Evolutionary conservation across 2,329 filamentous ascomycete genomes (phyloP), one percentile per base, ranked within the genome.

Genomic region (Pyrenochaeta sp.): DNA sequence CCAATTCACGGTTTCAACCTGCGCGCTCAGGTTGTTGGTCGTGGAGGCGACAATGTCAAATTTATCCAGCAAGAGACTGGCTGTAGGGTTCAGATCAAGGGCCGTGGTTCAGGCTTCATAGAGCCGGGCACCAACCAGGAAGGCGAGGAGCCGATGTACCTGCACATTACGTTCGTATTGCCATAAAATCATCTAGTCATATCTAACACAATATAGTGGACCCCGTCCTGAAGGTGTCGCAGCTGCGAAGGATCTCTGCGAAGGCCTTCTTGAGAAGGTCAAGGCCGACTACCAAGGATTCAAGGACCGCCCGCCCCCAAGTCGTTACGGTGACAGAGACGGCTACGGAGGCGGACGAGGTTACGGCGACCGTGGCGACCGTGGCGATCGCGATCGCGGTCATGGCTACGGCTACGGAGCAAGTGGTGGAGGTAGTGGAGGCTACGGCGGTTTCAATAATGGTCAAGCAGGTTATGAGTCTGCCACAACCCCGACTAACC

Each of bases 21-120:
- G 34, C 88, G 94, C 53, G 94, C 94, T 38, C 92, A 97, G 69
- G 93, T 99, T 32, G 94, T 99, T 41, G 94, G 94, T 35, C 89
- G 93, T 60, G 91, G 91, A 21, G 94, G 94, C 48, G 88, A 90
- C 29, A 96, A 97, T 67, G 94, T 99, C 49, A 99, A 99, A 74
- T 93, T 96, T 67, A 97, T 99, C 55, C 94, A 97, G 73, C 86
- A 92, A 67, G 91, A 96, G 73, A 97, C 94, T 10, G 83, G 89
- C 51, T 97, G 94, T 71, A 89, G 93, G 60, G 94, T 99, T 18
- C 94, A 99, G 72, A 99, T 99, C 76, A 99, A 99, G 71, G 94
- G 94, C 13, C 90, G 89, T 53, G 92, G 92, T 26, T 97, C 92
- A 39, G 94, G 94, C 10, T 99, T 96, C 68, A 86, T 96, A 65